Evolutionary conservation across 164 flowering plant genomes (phyloP), one percentile per base, ranked within the genome.

Genomic region (Annona squamosa): DNA sequence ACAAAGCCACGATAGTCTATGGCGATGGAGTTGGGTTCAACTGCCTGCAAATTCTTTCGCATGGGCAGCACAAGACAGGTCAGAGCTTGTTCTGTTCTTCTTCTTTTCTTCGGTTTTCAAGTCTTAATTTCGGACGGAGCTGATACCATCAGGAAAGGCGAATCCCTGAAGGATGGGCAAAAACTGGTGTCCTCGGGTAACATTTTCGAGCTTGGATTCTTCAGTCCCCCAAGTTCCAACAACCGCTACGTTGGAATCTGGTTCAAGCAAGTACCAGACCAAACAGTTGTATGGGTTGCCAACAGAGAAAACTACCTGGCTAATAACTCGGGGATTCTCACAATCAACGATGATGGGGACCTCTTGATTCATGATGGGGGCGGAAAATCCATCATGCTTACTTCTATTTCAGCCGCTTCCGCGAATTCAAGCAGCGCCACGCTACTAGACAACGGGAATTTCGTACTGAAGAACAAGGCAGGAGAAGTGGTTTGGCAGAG

Each of bases 401-500:
- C 59, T 10, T 52, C 59, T 59, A 70, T 26, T 16, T 62, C 56
- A 3, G 10, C 5, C 4, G 41, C 41, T 5, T n/a, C 12, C 66
- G 65, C 12, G 42, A 16, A 16, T 56, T 13, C 7, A 9, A 18
- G 26, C 3, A 41, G 62, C 0, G 63, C 44, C 6, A 5, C 16
- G 64, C 71, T 82, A 17, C 48, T 56, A 10, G 82, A 82, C 18
- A 7, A 63, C 9, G 85, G 85, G 9, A 78, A 80, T 52, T 26
- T 82, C 10, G 52, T 72, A 0, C 52, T 71, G 4, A 0, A 47
- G 6, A 63, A 63, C 16, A 19, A 59, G 0, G 13, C 12, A 1
- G 47, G 42, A 44, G 71, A 17, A 45, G 3, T 17, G 2, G 12
- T 78, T 10, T 86, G 84, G 82, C 70, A 84, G 71, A 85, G 85